phyloP scores from a whole-genome alignment of 2,329 filamentous ascomycete genomes.

The Myriosclerotinia scirpicola region DNA sequence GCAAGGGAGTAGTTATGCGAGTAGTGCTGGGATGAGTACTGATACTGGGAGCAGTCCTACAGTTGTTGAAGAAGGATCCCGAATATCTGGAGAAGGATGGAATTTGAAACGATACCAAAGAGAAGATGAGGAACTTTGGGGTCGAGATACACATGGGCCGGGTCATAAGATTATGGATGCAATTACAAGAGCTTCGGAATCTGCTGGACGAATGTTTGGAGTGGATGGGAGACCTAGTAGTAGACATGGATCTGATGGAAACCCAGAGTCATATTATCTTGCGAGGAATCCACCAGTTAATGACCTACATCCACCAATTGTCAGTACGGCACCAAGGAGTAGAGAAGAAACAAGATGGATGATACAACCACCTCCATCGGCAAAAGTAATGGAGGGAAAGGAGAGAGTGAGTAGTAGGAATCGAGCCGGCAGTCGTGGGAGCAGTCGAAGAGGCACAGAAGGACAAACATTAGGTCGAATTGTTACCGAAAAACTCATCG shows the following conservation, averaged over 20 bases:
- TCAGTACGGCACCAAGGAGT: conserved; percentile 69
- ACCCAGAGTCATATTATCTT: conserved; percentile 39
- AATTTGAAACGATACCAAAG: conserved; percentile 79
- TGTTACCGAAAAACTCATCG: conserved; percentile 37
- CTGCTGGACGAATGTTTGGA: conserved; percentile 53
- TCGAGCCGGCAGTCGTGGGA: conserved; percentile 42
- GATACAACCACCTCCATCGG: conserved; percentile 86
- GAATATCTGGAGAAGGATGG: conserved; percentile 59
- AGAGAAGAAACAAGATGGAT: conserved; percentile 81
- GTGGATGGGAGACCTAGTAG: conserved; percentile 46
- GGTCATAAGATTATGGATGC: conserved; percentile 52
- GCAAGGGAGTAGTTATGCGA: conserved; percentile 53
- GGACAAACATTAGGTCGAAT: conserved; percentile 17
- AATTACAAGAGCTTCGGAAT: conserved; percentile 51
- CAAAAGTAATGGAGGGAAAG: conserved; percentile 88
- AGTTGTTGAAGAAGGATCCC: conserved; percentile 48
- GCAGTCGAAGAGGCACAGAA: conserved; percentile 46
- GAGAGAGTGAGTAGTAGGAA: conserved; percentile 63
- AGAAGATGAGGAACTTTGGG: conserved; percentile 87
- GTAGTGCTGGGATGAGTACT: conserved; percentile 41
- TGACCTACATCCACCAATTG: conserved; percentile 81
- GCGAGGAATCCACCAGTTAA: conserved; percentile 70
- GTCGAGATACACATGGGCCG: conserved; percentile 53
- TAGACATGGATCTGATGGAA: conserved; percentile 19
- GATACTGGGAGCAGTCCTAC: conserved; percentile 47